Evolutionary conservation across 345 rosid genomes (phyloP), one percentile per base, ranked within the genome.

Genomic region (Triadica sebifera): DNA sequence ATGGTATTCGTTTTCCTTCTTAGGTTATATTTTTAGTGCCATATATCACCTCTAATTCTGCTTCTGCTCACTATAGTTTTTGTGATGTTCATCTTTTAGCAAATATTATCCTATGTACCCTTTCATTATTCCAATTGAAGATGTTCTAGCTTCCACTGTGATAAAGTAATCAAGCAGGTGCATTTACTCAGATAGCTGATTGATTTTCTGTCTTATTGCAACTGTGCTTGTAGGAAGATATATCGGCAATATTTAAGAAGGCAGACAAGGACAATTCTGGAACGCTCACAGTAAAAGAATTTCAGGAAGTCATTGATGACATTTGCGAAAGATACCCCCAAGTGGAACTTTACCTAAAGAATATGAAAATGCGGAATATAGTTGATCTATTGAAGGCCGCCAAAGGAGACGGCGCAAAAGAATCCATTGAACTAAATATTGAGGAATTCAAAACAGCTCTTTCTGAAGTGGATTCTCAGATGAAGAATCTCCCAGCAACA

Each of bases 231-330:
- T 77, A 94, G 98, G 98, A 85, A 79, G 98, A 94, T 78, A 86
- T 94, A 47, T 77, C 80, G 0, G 93, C 90, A 16, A 94, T 94
- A 51, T 90, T 94, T 65, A 86, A 79, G 76, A 94, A 90, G 88
- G 98, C 97, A 49, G 98, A 94, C 81, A 87, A 73, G 81, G 97
- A 94, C 85, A 92, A 89, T 65, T 92, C 98, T 4, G 98, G 98
- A 74, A 94, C 94, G 3, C 89, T 94, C 19, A 92, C 96, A 0
- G 86, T 84, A 3, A 81, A 87, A 82, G 96, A 94, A 87, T 86
- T 93, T 78, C 87, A 90, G 55, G 98, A 88, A 83, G 93, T 86
- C 70, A 79, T 90, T 65, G 53, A 82, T 43, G 97, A 94, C 85
- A 84, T 94, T 8, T 90, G 92, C 76, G 90, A 85, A 80, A 88